Evolutionary conservation across 805 yeast genomes (phyloP).

Genomic region (Maudiozyma barnettii): DNA sequence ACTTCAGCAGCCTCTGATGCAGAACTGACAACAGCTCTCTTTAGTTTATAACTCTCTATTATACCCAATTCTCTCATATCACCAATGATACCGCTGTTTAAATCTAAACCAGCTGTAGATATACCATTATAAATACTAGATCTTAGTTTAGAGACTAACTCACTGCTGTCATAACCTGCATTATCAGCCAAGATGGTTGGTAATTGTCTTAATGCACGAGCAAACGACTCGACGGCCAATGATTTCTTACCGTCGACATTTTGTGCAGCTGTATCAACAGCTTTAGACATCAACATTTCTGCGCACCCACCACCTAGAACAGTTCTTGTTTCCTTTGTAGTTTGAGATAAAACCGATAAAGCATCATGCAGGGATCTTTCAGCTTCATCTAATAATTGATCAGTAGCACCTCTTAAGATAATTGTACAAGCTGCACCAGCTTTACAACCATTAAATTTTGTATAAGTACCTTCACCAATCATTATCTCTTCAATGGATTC

Average conservation of each 20-base stretch:
- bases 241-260: slow-evolving; percentile 89
- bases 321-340: slow-evolving; percentile 85
- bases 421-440: slow-evolving; percentile 95
- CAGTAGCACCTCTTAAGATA: slow-evolving; percentile 94
- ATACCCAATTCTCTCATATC: slow-evolving; percentile 93
- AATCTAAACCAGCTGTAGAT: slow-evolving; percentile 83
- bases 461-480: slow-evolving; percentile 86
- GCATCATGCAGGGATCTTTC: slow-evolving; percentile 97
- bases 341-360: slow-evolving; percentile 86
- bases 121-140: slow-evolving; percentile 81
- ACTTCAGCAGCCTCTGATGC: slow-evolving; percentile 99
- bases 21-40: slow-evolving; percentile 85
- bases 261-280: slow-evolving; percentile 88
- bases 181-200: slow-evolving; percentile 95
- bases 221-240: slow-evolving; percentile 89
- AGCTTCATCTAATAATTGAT: slow-evolving; percentile 91
- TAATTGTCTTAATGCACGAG: slow-evolving; percentile 84
- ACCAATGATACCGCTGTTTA: slow-evolving; percentile 73
- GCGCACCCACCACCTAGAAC: slow-evolving; percentile 93
- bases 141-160: slow-evolving; percentile 80
- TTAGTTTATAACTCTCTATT: slow-evolving; percentile 86
- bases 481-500: slow-evolving; percentile 82
- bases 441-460: slow-evolving; percentile 89
- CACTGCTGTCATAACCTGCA: slow-evolving; percentile 93
- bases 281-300: slow-evolving; percentile 94